phyloP scores from a whole-genome alignment of 768 basidiomycete genomes.

The Lactarius hengduanensis region DNA sequence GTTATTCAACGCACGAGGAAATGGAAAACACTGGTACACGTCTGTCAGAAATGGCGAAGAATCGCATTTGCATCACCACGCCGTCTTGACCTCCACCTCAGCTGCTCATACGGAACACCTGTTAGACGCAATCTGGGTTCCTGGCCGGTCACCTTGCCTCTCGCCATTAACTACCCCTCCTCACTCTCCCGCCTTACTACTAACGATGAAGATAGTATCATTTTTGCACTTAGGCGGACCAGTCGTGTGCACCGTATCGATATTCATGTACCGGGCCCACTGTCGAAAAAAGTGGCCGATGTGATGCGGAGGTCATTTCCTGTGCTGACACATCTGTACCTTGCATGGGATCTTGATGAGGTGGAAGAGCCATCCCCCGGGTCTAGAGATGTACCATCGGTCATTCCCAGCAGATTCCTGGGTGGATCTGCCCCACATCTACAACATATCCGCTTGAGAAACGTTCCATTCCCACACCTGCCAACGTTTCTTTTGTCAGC shows the following conservation, averaged over 20 bases:
- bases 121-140: background rate
- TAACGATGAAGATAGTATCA: background rate
- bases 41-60: background rate
- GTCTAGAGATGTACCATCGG: no score
- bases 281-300: no score
- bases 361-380: no score
- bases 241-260: background rate
- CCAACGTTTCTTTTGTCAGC: no score
- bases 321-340: background rate
- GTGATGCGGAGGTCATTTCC: background rate
- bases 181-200: fast-evolving
- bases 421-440: background rate
- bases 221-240: background rate
- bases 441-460: no score
- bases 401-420: background rate
- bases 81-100: background rate
- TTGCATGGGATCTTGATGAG: no score
- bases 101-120: background rate
- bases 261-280: background rate
- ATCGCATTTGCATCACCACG: background rate
- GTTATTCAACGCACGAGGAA: background rate
- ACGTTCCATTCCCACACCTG: no score
- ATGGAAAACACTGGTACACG: background rate
- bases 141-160: background rate
- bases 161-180: background rate